Base-by-base conservation (phyloP, 352 stramenopile genomes). In the Phytophthora brassicae region DNA sequence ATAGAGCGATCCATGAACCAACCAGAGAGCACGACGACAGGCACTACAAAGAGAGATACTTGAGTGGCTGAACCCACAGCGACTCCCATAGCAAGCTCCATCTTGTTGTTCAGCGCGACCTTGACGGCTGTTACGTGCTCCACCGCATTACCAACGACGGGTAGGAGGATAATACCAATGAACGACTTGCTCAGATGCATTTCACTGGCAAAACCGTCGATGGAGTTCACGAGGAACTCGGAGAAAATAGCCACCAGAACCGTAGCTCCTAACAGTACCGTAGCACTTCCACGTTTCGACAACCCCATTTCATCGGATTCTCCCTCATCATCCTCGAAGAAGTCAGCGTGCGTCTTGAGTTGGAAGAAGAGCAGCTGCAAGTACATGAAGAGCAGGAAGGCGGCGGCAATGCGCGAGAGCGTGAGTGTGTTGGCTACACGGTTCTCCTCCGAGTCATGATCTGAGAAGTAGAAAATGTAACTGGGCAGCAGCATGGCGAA, bases 81-180 rank as follows among this genome's bases (percentile, higher is more conserved):
- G 24, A 99, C 95, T 49, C 96, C 97, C 81, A 99, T 97, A 5
- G 96, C 90, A 11, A 99, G 82, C 84, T 99, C 96, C 96, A 99
- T 99, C 77, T 99, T 99, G 74, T 98, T 88, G 74, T 99, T 98
- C 57, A 98, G 89, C 19, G 96, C 97, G 6, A 99, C 96, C 23
- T 96, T 97, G 38, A 99, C 86, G 16, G 97, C 97, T 4, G 96
- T 98, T 31, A 98, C 90, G 67, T 99, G 97, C 73, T 99, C 97
- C 2, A 98, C 96, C n/a, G 96, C 96, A 77, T 99, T 99, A 44
- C 97, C 96, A 11, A 99, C 96, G 29, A 99, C 97, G 1, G 97
- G 97, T 29, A 99, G 62, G 58, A 99, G 72, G 60, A 99, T 98
- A 24, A 99, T 88, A 48, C 97, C 97, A 19, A 94, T 89, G 58